Conservation (phyloP, 139 green algal genomes). For the Micromonas commoda region DNA sequence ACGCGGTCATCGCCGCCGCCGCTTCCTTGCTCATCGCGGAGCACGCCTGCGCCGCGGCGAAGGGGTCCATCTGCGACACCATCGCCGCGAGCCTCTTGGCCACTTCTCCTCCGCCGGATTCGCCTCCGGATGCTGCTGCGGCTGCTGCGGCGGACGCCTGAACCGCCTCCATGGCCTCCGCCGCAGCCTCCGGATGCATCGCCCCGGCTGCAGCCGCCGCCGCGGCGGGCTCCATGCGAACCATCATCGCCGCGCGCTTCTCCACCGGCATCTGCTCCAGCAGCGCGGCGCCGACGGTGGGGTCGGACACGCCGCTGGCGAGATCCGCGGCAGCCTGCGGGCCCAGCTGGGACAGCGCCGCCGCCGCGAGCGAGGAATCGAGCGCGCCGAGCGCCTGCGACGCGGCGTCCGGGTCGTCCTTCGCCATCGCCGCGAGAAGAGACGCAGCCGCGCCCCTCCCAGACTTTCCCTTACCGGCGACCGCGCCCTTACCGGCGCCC, state of each 20-base stretch:
- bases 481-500: too few species aligned
- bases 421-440: neutral
- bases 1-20: neutral
- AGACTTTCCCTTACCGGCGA: too few species aligned
- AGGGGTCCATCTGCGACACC: neutral
- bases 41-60: neutral
- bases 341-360: neutral
- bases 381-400: neutral
- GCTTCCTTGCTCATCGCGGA: neutral
- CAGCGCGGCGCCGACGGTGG: neutral
- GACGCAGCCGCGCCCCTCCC: too few species aligned
- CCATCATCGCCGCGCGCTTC: slow-evolving; percentile 11
- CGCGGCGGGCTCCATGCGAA: neutral
- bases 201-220: neutral
- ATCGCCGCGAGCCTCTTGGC: neutral
- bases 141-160: neutral
- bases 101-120: too few species aligned
- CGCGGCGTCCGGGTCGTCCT: neutral
- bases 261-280: neutral
- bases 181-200: neutral
- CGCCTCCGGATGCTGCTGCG: neutral
- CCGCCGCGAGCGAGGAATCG: neutral
- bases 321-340: neutral
- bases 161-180: neutral
- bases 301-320: neutral